Evolutionary conservation across 2,329 filamentous ascomycete species (phyloP), one percentile per base, ranked within the genome.

Genomic region (Xylaria digitata): DNA sequence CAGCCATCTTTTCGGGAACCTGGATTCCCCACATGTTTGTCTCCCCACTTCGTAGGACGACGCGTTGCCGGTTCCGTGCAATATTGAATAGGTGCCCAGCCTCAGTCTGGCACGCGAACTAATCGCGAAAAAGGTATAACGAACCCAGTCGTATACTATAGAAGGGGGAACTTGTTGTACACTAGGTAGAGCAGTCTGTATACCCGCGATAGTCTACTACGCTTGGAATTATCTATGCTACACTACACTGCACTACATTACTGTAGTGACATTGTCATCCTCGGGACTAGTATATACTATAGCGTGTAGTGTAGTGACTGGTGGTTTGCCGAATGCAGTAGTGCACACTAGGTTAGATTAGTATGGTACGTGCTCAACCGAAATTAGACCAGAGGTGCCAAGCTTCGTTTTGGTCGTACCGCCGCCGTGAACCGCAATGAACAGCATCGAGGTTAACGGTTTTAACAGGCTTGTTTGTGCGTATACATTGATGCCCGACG

Each of bases 61-160:
- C 60, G 54, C 49, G 52, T 50, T 67, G 13, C 64, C 54, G 13
- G 37, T 58, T 63, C 23, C 40, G 53, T 37, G 30, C 13, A 59
- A 68, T 68, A 68, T 65, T 68, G 66, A 26, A 55, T 48, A 19
- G 23, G 9, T 42, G 49, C 57, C 57, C 32, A 57, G 42, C 50
- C 26, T 66, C 52, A 26, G 49, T 63, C 48, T 32, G 11, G n/a
- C 42, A 59, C 23, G 42, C 58, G 49, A 61, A 34, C 66, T 63
- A 68, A 63, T 68, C 53, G 23, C 9, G 8, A 50, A 45, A 37
- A 37, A 37, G 1, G 11, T 37, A 37, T 37, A 9, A 9, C 34
- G 34, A 26, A 26, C 26, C 26, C 5, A 26, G 26, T n/a, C n/a
- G n/a, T n/a, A n/a, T n/a, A n/a, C n/a, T n/a, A n/a, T n/a, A n/a